A percentile compares a stretch with the other conserved stretches of the same genome.
phyloP scores from a whole-genome alignment of 2,329 filamentous ascomycete species.

The Magnaporthiopsis incrustans region DNA sequence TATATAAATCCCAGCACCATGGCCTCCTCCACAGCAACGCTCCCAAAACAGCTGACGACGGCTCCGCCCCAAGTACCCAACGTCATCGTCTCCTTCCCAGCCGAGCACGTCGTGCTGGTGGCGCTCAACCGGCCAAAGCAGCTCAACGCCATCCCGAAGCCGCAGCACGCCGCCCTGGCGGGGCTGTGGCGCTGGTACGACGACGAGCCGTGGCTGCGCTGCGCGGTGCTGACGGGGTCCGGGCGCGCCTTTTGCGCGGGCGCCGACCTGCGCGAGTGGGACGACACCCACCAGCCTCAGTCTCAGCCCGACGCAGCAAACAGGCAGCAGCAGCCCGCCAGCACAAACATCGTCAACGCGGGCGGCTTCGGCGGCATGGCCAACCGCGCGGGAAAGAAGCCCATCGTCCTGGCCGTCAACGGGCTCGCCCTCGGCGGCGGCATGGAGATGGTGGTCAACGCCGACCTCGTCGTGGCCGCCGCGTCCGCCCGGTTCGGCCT shows the following conservation, averaged over 20 bases:
- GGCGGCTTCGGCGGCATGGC: constrained; percentile 58
- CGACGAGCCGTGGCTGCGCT: constrained; percentile 49
- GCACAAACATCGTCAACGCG: background rate
- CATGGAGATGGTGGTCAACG: constrained; percentile 68
- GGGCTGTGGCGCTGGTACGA: constrained; percentile 50
- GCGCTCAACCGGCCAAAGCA: constrained; percentile 50
- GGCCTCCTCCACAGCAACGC: background rate
- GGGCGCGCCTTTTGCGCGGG: constrained; percentile 62
- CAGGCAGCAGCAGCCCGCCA: constrained; percentile 9
- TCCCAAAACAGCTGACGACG: constrained; percentile 13
- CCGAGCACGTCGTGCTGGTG: constrained; percentile 47
- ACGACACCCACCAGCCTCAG: constrained; percentile 19
- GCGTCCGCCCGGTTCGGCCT: constrained; percentile 54
- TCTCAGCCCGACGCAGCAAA: constrained; percentile 1
- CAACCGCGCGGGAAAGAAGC: constrained; percentile 62
- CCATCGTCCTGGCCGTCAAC: constrained; percentile 69
- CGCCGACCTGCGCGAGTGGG: constrained; percentile 61
- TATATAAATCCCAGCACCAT: background rate
- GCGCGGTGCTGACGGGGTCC: constrained; percentile 54
- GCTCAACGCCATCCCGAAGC: constrained; percentile 48
- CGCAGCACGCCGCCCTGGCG: constrained; percentile 40
- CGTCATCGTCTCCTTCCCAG: constrained; percentile 39
- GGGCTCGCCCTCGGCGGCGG: constrained; percentile 69
- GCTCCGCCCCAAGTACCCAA: constrained; percentile 33
- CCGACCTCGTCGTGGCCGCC: constrained; percentile 61